phyloP scores from a whole-genome alignment of 2,329 filamentous ascomycete species.

The Bipolaris oryzae region DNA sequence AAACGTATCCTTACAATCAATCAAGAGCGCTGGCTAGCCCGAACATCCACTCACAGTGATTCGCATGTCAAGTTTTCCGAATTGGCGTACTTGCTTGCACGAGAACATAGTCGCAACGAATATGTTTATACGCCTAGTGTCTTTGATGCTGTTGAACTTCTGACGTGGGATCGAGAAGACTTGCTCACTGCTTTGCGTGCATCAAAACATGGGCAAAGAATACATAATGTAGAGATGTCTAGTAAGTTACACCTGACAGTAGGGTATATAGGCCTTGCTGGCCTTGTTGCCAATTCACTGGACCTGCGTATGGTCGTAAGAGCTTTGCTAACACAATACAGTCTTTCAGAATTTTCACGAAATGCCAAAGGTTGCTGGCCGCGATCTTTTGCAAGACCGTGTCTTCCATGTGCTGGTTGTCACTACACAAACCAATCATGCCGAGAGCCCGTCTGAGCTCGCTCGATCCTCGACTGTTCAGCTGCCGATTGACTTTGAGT shows the following conservation, averaged over 20 bases:
- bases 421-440: conserved; percentile 43
- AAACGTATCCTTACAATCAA: conserved; percentile 25
- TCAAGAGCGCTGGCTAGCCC: conserved; percentile 67
- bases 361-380: conserved; percentile 51
- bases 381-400: conserved; percentile 63
- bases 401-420: conserved; percentile 71
- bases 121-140: conserved; percentile 64
- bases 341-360: conserved; percentile 71
- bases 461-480: conserved; percentile 51
- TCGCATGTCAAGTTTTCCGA: conserved; percentile 62
- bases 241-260: conserved; percentile 34
- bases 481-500: conserved; percentile 62
- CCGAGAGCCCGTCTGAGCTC: conserved; percentile 53
- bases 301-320: neutral
- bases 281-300: too few relatives aligned
- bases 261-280: neutral
- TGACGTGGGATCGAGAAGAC: conserved; percentile 50
- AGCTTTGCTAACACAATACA: conserved; percentile 21
- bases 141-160: conserved; percentile 54
- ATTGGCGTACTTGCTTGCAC: conserved; percentile 65
- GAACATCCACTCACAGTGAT: conserved; percentile 60
- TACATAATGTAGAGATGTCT: conserved; percentile 46
- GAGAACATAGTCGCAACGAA: conserved; percentile 63
- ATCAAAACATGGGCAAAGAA: conserved; percentile 17
- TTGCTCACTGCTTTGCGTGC: conserved; percentile 33